phyloP scores from a whole-genome alignment of 2,329 filamentous ascomycete genomes.

The Pseudogymnoascus pannorum region DNA sequence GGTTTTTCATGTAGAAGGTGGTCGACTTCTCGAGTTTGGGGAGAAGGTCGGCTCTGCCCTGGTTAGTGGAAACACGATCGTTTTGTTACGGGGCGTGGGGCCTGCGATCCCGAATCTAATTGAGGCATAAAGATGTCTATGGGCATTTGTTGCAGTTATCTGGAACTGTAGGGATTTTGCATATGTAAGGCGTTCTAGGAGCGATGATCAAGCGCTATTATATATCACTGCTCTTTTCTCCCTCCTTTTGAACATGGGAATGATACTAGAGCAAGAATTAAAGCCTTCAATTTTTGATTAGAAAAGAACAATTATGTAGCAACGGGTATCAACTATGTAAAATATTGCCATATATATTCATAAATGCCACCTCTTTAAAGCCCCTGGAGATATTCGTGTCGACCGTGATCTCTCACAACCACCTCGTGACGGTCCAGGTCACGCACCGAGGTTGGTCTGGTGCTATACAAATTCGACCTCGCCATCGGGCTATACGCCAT shows the following conservation, averaged over 20 bases:
- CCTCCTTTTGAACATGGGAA: not conserved
- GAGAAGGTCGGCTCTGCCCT: constrained; percentile 73
- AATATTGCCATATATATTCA: not conserved
- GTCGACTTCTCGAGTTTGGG: constrained; percentile 75
- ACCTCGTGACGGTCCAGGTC: not conserved
- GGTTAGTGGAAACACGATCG: constrained; percentile 80
- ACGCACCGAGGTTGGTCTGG: not conserved
- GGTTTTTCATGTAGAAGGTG: constrained; percentile 89
- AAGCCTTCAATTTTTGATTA: not conserved
- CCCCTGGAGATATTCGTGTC: not conserved
- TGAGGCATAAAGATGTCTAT: constrained; percentile 35
- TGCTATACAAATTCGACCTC: not conserved
- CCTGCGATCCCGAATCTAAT: constrained; percentile 67
- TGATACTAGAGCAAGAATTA: not conserved
- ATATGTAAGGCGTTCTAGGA: not conserved
- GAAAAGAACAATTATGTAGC: not conserved
- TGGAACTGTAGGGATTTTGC: not conserved
- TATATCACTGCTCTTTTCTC: not conserved
- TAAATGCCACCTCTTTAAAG: not conserved
- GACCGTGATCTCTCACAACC: not conserved
- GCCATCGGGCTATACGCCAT: constrained; percentile 1
- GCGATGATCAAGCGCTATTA: not conserved
- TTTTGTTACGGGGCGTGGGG: constrained; percentile 78
- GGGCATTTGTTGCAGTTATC: not conserved
- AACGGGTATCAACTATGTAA: constrained; percentile 1